Base-by-base conservation (phyloP, 371 early-diverging fungal species). In the Cokeromyces recurvatus region DNA sequence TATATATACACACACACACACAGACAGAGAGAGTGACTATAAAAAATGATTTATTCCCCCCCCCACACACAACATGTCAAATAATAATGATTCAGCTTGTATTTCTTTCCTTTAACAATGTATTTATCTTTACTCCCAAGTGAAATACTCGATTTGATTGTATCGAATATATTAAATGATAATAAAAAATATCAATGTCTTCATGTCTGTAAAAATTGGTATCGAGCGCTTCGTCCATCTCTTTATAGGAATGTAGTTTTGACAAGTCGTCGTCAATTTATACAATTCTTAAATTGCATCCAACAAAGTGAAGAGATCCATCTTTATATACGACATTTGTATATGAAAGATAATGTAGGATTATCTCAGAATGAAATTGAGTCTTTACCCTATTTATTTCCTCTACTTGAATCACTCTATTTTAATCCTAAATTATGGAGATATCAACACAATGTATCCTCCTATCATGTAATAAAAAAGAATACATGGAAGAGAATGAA, bases 281-380 rank as follows among this genome's bases (percentile, higher is more conserved):
- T 22, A 11, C 44, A 44, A 22, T 38, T 51, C 14, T 6, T 32
- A 3, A 16, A 29, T 0, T 22, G 15, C 4, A 51, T 51, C 17
- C 29, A 32, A 3, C 11, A 14, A 6, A 25, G 37, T 29, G n/a
- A 23, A 22, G 3, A 27, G 1, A 16, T 51, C 6, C 22, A 29
- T 10, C 34, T 38, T 14, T 35, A 35, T 35, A 43, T 52, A n/a
- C 38, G 34, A 20, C 45, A 46, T 32, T 20, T 52, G 2, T 12
- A 20, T 25, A 24, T 52, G 14, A 20, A 39, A 20, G 38, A 45
- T 16, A 38, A 40, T n/a, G 35, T 52, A 15, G 46, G 46, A 20
- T 20, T 52, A 12, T 38, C 53, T 2, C 21, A 32, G 32, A 22
- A 52, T 4, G 46, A 52, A 27, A 17, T 52, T 9, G 53, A 52